Percentiles rank a stretch among this genome's conserved stretches.
Evolutionary conservation across 768 basidiomycete genomes (phyloP).

Genomic region (Suillus subalutaceus): DNA sequence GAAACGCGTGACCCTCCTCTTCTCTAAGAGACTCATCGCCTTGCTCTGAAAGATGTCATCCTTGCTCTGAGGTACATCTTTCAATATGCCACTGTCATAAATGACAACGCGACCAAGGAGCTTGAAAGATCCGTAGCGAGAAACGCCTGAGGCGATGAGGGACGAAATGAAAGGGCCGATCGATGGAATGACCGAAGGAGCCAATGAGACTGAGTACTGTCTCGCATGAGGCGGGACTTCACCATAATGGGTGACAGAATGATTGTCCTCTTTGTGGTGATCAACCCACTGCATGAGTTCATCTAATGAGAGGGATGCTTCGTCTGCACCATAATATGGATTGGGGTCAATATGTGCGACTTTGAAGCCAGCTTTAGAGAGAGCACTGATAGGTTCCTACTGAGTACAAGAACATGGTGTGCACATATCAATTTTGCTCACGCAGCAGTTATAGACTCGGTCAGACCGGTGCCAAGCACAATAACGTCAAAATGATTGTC

Average conservation of each 20-base stretch:
- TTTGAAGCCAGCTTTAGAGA: conserved; percentile 86
- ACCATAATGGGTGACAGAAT: conserved; percentile 43
- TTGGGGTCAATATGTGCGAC: conserved; percentile 89
- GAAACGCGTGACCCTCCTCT: conserved; percentile 91
- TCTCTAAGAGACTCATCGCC: conserved; percentile 76
- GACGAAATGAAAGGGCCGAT: conserved; percentile 78
- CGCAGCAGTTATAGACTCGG: conserved; percentile 89
- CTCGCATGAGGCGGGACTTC: conserved; percentile 58
- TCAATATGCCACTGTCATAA: conserved; percentile 50
- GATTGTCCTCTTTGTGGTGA: conserved; percentile 22
- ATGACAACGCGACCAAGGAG: conserved; percentile 73
- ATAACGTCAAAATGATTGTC: conserved; percentile 62
- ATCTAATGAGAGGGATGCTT: conserved; percentile 80
- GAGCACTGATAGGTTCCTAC: conserved; percentile 54
- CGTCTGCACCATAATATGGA: conserved; percentile 80
- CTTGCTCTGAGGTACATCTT: conserved; percentile 85
- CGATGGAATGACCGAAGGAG: conserved; percentile 80
- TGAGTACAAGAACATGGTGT: conserved; percentile 9
- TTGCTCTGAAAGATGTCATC: conserved; percentile 92
- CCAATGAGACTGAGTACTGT: conserved; percentile 85
- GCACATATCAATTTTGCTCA: conserved; percentile 46
- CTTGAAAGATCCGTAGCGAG: conserved; percentile 90
- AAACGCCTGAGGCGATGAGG: conserved; percentile 79
- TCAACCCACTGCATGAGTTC: conserved; percentile 79
- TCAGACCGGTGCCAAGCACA: conserved; percentile 77